Percentiles rank a stretch among this genome's conserved stretches.
Conservation (phyloP, 2,329 filamentous ascomycete genomes). For the Paraconiothyrium brasiliense region DNA sequence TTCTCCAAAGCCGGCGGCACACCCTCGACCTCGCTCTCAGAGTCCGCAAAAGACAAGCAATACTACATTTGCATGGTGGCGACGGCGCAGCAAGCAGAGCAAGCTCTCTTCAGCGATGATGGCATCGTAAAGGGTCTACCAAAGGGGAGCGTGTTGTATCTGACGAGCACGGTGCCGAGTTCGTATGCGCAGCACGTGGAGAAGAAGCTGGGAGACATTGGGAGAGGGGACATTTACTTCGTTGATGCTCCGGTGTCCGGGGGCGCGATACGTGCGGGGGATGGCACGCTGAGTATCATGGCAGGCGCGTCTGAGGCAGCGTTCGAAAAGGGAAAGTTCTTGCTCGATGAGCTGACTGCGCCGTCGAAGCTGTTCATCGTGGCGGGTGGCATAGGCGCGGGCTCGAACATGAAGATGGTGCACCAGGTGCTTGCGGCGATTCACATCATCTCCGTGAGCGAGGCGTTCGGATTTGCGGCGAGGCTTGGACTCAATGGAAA, state of each 20-base stretch:
- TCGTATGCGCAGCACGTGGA: slow-evolving; percentile 70
- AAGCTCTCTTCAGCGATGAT: slow-evolving; percentile 69
- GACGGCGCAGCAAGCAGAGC: slow-evolving; percentile 73
- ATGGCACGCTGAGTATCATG: slow-evolving; percentile 80
- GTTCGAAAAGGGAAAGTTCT: slow-evolving; percentile 64
- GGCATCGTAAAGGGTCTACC: slow-evolving; percentile 62
- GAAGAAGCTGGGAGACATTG: slow-evolving; percentile 63
- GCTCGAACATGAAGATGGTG: slow-evolving; percentile 67
- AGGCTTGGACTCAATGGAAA: slow-evolving; percentile 63
- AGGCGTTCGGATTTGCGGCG: slow-evolving; percentile 66
- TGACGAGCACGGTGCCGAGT: slow-evolving; percentile 76
- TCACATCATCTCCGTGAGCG: slow-evolving; percentile 65
- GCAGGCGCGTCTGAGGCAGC: slow-evolving; percentile 68
- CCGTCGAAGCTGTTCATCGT: slow-evolving; percentile 66
- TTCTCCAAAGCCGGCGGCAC: slow-evolving; percentile 71
- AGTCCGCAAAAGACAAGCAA: slow-evolving; percentile 67
- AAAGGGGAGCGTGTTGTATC: slow-evolving; percentile 67
- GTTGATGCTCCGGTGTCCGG: slow-evolving; percentile 79
- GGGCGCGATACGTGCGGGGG: slow-evolving; percentile 72
- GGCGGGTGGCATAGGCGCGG: slow-evolving; percentile 61
- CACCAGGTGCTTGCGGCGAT: slow-evolving; percentile 68
- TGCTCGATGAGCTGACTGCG: slow-evolving; percentile 72
- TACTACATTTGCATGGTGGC: slow-evolving; percentile 81
- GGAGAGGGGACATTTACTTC: slow-evolving; percentile 70
- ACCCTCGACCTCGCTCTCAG: slow-evolving; percentile 67